Conservation (phyloP, 2,329 filamentous ascomycete species). For the Ophiobolus disseminans region DNA sequence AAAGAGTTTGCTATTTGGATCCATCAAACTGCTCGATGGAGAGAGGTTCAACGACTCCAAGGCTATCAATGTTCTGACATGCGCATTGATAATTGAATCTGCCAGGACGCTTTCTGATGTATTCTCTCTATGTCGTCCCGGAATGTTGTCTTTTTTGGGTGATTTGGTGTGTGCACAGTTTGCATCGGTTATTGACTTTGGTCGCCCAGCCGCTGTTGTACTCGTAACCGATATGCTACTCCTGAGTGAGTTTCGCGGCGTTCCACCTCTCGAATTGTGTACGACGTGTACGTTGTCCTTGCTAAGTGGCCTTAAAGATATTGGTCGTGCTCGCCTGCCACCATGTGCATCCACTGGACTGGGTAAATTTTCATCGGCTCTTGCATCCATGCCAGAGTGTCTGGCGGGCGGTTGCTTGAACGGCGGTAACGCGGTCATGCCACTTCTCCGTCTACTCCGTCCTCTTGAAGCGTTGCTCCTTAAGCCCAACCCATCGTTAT, state of each 20-base stretch:
- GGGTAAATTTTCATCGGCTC: background rate
- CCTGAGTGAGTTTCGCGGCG: slow-evolving; percentile 24
- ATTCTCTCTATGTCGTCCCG: slow-evolving; percentile 23
- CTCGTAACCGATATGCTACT: slow-evolving; percentile 15
- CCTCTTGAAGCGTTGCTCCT: slow-evolving; percentile 12
- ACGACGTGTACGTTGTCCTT: slow-evolving; percentile 30
- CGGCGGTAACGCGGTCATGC: slow-evolving; percentile 22
- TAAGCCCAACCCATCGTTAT: slow-evolving; percentile 6
- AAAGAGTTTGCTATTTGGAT: slow-evolving; percentile 12
- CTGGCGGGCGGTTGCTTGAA: slow-evolving; percentile 16
- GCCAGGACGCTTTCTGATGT: slow-evolving; percentile 35
- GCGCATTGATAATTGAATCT: slow-evolving; percentile 40
- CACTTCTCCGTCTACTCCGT: slow-evolving; percentile 18
- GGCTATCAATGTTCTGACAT: slow-evolving; percentile 37
- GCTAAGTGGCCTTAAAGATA: slow-evolving; percentile 33
- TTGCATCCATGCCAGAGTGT: slow-evolving; percentile 10
- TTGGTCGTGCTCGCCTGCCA: slow-evolving; percentile 27
- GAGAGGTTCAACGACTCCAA: slow-evolving; percentile 27
- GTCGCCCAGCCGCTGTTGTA: slow-evolving; percentile 8
- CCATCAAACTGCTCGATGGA: slow-evolving; percentile 18
- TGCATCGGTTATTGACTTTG: slow-evolving; percentile 9
- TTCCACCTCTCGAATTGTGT: slow-evolving; percentile 28
- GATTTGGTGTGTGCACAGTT: background rate
- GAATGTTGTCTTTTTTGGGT: slow-evolving; percentile 4
- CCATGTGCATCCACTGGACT: slow-evolving; percentile 2